phyloP scores from a whole-genome alignment of 2,329 filamentous ascomycete species.

The Colletotrichum salicis region DNA sequence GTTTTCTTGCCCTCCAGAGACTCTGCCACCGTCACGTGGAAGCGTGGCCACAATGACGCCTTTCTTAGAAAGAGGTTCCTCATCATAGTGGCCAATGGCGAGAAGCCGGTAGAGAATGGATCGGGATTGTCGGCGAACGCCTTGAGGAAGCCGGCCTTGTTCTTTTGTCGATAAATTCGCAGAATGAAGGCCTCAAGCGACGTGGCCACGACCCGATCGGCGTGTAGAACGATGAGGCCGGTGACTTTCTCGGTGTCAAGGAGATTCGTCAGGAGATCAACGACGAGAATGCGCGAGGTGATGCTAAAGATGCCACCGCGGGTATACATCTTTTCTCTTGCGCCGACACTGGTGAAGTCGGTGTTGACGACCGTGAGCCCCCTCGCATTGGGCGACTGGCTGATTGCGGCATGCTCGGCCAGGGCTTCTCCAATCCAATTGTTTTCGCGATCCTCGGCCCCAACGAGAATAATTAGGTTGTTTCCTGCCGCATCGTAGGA shows the following conservation, averaged over 20 bases:
- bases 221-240: conserved; percentile 87
- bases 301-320: conserved; percentile 94
- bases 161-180: conserved; percentile 92
- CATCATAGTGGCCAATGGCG: conserved; percentile 89
- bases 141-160: conserved; percentile 93
- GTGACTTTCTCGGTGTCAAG: conserved; percentile 87
- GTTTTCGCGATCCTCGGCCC: conserved; percentile 93
- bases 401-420: conserved; percentile 94
- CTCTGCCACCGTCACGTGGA: conserved; percentile 89
- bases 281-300: conserved; percentile 93
- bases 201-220: conserved; percentile 86
- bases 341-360: conserved; percentile 86
- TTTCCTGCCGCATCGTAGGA: conserved; percentile 96
- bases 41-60: conserved; percentile 90
- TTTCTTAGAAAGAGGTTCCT: conserved; percentile 91
- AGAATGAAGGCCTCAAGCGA: conserved; percentile 95
- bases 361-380: conserved; percentile 94
- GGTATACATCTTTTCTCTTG: conserved; percentile 90
- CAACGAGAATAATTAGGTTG: conserved; percentile 89
- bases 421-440: conserved; percentile 96
- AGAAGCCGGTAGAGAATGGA: conserved; percentile 87
- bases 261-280: conserved; percentile 88
- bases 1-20: conserved; percentile 91
- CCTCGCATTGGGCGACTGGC: conserved; percentile 81
- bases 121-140: conserved; percentile 96